phyloP scores from a whole-genome alignment of 768 basidiomycete genomes.

The Boletus barrowsii region DNA sequence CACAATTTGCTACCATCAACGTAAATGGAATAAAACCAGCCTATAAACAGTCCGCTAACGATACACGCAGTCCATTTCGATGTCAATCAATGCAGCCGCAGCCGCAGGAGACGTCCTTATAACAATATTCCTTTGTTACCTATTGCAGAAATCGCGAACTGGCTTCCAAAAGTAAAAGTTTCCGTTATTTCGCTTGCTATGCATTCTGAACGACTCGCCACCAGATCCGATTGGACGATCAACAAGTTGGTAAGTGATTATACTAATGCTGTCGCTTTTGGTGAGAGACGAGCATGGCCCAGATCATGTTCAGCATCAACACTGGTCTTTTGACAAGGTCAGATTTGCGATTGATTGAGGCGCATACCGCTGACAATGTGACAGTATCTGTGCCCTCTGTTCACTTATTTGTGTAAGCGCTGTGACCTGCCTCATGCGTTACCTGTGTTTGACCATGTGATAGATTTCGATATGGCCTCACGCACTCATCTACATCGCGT shows the following conservation, averaged over 20 bases:
- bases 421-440: not conserved
- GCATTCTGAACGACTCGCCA: not conserved
- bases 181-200: not conserved
- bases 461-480: constrained; percentile 47
- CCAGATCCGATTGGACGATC: constrained; percentile 48
- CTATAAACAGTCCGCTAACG: not conserved
- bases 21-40: not conserved
- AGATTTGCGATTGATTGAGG: not conserved
- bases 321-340: constrained; percentile 33
- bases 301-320: constrained; percentile 55
- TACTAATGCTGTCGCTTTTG: not conserved
- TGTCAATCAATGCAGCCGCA: constrained; percentile 41
- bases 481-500: constrained; percentile 38
- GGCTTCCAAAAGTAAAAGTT: constrained; percentile 42
- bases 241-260: constrained; percentile 36
- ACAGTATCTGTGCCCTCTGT: constrained; percentile 49
- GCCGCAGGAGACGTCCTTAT: constrained; percentile 49
- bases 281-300: not conserved
- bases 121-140: constrained; percentile 41
- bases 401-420: constrained; percentile 48
- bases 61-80: not conserved
- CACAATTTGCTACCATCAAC: not conserved
- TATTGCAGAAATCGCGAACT: constrained; percentile 48
- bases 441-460: not conserved
- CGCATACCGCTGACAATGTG: constrained; percentile 1